Percentiles rank a stretch among this genome's conserved stretches.
These are phyloP conservation scores for Diaporthe batatas DNA, from an alignment of 2,329 filamentous ascomycete species.

Conservation along the genomic window DNA sequence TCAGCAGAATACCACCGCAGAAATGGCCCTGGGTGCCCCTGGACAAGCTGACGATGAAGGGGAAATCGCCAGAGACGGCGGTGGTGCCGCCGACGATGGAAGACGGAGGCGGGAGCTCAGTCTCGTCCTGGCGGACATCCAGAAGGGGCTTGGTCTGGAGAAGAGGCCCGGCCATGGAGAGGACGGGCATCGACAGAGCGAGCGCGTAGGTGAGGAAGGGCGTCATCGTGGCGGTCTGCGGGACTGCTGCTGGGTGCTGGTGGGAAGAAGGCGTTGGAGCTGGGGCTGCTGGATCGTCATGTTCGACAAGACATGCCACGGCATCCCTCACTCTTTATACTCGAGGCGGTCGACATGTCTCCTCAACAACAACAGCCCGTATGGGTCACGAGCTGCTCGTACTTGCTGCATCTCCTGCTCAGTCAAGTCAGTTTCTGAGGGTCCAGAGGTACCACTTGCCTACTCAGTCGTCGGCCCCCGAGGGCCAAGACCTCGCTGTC, in stretches of 20 bases:
- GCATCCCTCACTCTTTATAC: constrained; percentile 26
- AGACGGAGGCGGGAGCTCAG: not conserved
- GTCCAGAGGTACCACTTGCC: constrained; percentile 32
- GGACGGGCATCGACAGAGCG: constrained; percentile 29
- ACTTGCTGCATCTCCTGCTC: no score
- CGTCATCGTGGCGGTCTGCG: constrained; percentile 37
- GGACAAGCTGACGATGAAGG: constrained; percentile 50
- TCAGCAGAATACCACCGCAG: constrained; percentile 50
- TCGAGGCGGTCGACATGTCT: not conserved
- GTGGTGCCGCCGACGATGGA: constrained; percentile 32
- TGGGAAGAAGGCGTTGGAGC: constrained; percentile 17
- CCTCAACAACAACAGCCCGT: not conserved
- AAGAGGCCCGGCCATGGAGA: constrained; percentile 31
- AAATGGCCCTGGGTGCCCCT: constrained; percentile 42
- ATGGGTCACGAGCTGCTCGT: not conserved
- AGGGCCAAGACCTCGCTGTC: constrained; percentile 29
- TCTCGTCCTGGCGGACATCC: constrained; percentile 17
- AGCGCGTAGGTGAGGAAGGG: constrained; percentile 36
- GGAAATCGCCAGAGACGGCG: constrained; percentile 47
- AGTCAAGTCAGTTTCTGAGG: not conserved
- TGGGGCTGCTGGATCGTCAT: constrained; percentile 26
- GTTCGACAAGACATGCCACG: not conserved
- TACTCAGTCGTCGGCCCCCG: constrained; percentile 34
- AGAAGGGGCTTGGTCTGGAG: constrained; percentile 31
- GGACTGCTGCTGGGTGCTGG: constrained; percentile 24